A percentile compares a stretch with the other conserved stretches of the same genome.
phyloP scores from a whole-genome alignment of 2,329 filamentous ascomycete species.

The Cladosporium phlei region DNA sequence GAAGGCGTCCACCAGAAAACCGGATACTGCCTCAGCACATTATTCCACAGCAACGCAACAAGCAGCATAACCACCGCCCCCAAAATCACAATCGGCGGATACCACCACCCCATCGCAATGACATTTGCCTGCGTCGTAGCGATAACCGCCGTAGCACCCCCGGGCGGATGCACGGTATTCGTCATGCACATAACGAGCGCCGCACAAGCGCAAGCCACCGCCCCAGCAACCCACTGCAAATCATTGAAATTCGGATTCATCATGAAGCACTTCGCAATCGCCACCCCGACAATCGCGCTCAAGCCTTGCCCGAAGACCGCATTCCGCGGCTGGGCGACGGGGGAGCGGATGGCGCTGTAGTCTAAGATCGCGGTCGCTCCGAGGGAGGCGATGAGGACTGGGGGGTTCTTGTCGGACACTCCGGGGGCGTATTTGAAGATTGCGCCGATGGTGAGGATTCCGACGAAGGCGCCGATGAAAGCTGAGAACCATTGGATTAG shows the following conservation, averaged over 20 bases:
- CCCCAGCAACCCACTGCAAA: constrained; percentile 43
- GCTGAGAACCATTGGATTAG: constrained; percentile 40
- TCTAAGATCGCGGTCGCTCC: constrained; percentile 46
- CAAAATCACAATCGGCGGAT: constrained; percentile 39
- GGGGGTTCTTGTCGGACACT: constrained; percentile 37
- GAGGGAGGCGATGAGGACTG: constrained; percentile 40
- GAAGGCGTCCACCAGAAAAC: constrained; percentile 47
- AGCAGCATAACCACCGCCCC: constrained; percentile 40
- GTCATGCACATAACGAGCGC: constrained; percentile 45
- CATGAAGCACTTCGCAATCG: constrained; percentile 43
- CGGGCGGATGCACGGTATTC: constrained; percentile 47
- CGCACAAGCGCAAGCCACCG: constrained; percentile 40
- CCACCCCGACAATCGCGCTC: constrained; percentile 42
- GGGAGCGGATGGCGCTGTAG: constrained; percentile 44
- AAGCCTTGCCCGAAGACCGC: constrained; percentile 43
- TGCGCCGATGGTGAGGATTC: constrained; percentile 39
- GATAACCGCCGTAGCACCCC: constrained; percentile 46
- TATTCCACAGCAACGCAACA: constrained; percentile 43
- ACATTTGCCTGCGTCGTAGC: constrained; percentile 39
- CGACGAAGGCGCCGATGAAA: constrained; percentile 41
- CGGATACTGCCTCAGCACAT: constrained; percentile 44
- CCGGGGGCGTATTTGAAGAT: constrained; percentile 38
- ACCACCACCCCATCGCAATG: constrained; percentile 44
- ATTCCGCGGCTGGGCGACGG: constrained; percentile 46
- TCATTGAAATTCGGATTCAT: constrained; percentile 33